Base-by-base conservation (phyloP, 805 yeast species). In the Nakazawaea siamensis region DNA sequence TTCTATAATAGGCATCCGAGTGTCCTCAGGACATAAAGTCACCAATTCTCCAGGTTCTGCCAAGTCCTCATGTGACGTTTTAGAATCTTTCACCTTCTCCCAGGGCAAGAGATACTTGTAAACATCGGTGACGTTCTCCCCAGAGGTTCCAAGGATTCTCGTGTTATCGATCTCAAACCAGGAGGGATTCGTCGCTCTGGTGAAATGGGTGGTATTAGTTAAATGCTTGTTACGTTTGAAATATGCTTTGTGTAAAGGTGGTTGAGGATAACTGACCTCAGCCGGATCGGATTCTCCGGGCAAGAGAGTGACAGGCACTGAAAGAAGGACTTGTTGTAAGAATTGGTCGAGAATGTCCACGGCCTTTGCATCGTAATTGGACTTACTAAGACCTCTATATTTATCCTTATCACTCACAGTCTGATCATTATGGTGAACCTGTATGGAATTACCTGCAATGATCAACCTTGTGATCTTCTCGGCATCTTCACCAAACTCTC, bases 241-340 rank as follows among this genome's bases (percentile, higher is more conserved):
- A 38, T 90, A 65, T 1, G 94, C 80, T 34, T 64, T 64, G 52
- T 90, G 96, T n/a, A 92, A 51, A 2, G 94, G 82, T 53, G 82
- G 95, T 55, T 92, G 97, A 1, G 98, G 98, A 38, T 86, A 56
- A 33, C 88, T 72, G 13, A 70, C 59, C 41, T 83, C 94, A n/a
- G 85, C 76, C 0, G 97, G 95, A 53, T 92, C 98, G 4, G 66
- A 57, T 6, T 62, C 69, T 4, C 98, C 97, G 0, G 98, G 95
- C 76, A 92, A 67, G 2, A 92, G 47, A 28, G 80, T 71, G 5
- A 88, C 76, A 0, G 94, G 81, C 13, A 86, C 56, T 2, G 80
- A 63, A 6, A 64, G 54, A 3, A 78, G 57, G 1, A 84, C 41
- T 11, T 79, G 78, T 2, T 64, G 51, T 4, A 90, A 44, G 46